These are phyloP conservation scores for Pseudoscleropodium purum DNA, from an alignment of 225 moss, liverwort and hornwort genomes.

Conservation along the genomic window DNA sequence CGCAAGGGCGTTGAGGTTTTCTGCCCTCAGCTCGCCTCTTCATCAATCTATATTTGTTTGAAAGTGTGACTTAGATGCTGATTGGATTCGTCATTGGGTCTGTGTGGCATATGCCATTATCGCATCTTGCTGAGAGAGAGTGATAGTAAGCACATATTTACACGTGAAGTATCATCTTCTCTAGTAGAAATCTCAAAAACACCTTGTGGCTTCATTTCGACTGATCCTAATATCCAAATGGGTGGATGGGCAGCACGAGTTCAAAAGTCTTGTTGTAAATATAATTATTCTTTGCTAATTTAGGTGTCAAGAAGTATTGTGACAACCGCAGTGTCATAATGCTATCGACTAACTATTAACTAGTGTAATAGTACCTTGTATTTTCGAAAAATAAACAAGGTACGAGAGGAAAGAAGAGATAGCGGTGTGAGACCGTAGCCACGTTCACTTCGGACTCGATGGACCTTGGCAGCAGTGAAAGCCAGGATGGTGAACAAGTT, in stretches of 20 bases:
- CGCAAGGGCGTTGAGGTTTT: background rate
- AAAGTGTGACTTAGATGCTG: background rate
- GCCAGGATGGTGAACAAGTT: background rate
- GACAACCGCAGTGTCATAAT: background rate
- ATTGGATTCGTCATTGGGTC: background rate
- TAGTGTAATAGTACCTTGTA: background rate
- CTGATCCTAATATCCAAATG: background rate
- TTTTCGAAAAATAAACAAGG: background rate
- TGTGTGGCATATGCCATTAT: background rate
- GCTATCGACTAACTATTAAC: background rate
- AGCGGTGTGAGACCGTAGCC: background rate
- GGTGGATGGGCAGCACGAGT: background rate
- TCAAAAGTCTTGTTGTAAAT: too few relatives aligned
- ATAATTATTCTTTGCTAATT: too few relatives aligned
- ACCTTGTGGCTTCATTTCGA: background rate
- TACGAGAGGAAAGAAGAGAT: background rate
- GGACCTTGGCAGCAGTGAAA: background rate
- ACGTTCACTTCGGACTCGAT: constrained; percentile 1
- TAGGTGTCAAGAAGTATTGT: background rate
- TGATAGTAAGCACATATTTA: background rate
- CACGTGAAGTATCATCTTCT: background rate
- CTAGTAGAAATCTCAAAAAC: background rate
- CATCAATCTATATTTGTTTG: background rate
- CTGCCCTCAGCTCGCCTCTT: background rate
- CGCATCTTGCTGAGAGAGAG: background rate